Evolutionary conservation across 1,284 basidiomycete genomes (phyloP), one percentile per base, ranked within the genome.

Genomic region (Puccinia sorghi): DNA sequence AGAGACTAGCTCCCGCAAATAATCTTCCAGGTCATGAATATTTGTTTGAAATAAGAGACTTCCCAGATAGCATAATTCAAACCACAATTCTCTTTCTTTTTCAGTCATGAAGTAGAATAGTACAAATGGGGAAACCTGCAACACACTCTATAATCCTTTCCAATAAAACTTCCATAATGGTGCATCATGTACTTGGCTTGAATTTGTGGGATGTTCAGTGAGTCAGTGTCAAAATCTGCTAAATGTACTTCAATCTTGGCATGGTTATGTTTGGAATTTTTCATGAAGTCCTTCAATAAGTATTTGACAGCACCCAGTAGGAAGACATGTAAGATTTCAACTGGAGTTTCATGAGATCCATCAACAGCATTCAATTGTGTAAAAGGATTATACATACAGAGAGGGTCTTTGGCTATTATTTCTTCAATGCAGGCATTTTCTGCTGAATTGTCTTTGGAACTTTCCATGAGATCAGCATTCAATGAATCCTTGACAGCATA

Each of bases 101-200:
- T 50, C 15, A 1, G 81, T 46, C 15, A 84, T 64, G 6, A 85
- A 72, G 37, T 83, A 85, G 61, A 85, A 81, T 0, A 86, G 71
- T 0, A 86, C 85, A 83, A 85, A 86, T 0, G 84, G 85, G 0
- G 85, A 85, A 13, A 83, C 83, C 63, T 86, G 86, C 0, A 83
- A 82, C 25, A 87, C 0, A 72, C 81, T 1, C 84, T 81, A 71
- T 86, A 86, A 79, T 86, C 84, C 1, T 83, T 80, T 0, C 86
- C 86, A 11, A 82, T 83, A 0, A 86, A 79, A 0, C 85, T 85
- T 4, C 82, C 81, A 0, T 83, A 82, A 79, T 85, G 85, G 1
- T 1, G 0, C 2, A 48, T 27, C n/a, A 67, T 46, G 39, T 4
- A 13, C 32, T n/a, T 5, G 20, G n/a, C n/a, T n/a, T n/a, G n/a